Percentiles rank a stretch among this genome's conserved stretches.
Conservation (phyloP, 805 yeast species). For the Jamesozyma hellenica region DNA sequence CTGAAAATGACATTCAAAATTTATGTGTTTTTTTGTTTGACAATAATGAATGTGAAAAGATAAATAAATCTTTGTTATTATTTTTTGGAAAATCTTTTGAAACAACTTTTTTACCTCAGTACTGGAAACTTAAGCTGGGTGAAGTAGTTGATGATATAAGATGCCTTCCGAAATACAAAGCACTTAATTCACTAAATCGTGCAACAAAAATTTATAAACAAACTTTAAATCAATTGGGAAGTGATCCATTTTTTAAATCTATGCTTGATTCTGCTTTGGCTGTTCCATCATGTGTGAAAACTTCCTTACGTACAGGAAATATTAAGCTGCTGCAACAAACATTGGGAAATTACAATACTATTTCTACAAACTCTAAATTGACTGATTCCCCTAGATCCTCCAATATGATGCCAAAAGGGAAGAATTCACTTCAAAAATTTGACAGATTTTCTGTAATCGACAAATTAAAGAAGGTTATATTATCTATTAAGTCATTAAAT, state of each 20-base stretch:
- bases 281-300: constrained; percentile 25
- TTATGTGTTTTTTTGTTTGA: constrained; percentile 12
- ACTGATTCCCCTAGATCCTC: constrained; percentile 24
- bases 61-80: constrained; percentile 12
- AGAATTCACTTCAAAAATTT: constrained; percentile 17
- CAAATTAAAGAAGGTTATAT: constrained; percentile 11
- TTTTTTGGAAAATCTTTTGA: constrained; percentile 10
- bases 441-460: constrained; percentile 18
- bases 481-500: constrained; percentile 10
- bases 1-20: constrained; percentile 18
- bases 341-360: neutral
- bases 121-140: constrained; percentile 21
- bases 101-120: constrained; percentile 9
- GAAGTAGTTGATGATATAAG: constrained; percentile 6
- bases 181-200: constrained; percentile 25
- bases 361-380: neutral
- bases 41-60: constrained; percentile 15
- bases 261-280: constrained; percentile 43
- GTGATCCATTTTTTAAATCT: constrained; percentile 41
- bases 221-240: constrained; percentile 27
- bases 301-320: neutral
- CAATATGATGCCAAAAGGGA: constrained; percentile 25
- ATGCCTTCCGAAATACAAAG: constrained; percentile 12
- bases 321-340: too few relatives aligned
- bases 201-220: constrained; percentile 24